Conservation (phyloP, 139 green algal genomes). For the Trebouxia sp. region DNA sequence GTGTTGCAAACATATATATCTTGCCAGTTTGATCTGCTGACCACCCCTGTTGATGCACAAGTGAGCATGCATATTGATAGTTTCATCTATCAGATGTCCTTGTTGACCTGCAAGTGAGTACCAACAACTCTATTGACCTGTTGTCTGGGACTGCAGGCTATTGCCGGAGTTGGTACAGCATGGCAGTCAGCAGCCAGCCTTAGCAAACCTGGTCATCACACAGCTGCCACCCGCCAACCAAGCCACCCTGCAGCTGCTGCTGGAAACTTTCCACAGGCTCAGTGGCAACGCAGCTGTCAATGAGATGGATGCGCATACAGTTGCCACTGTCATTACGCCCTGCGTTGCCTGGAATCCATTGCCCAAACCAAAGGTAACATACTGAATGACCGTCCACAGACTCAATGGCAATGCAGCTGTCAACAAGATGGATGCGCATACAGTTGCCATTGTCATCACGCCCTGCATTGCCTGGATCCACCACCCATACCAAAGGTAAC, state of each 20-base stretch:
- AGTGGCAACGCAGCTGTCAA: slow-evolving; percentile 34
- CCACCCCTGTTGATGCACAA: not conserved
- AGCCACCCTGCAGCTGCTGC: slow-evolving; percentile 33
- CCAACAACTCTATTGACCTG: not conserved
- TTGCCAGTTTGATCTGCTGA: not conserved
- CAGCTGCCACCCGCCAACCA: slow-evolving; percentile 38
- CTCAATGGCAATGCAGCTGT: slow-evolving; percentile 31
- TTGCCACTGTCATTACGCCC: slow-evolving; percentile 24
- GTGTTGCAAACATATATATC: too few species aligned
- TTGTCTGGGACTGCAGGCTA: slow-evolving; percentile 1
- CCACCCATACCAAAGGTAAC: slow-evolving; percentile 30
- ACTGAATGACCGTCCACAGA: slow-evolving; percentile 25
- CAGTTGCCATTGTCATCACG: slow-evolving; percentile 9
- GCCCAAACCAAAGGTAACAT: slow-evolving; percentile 27
- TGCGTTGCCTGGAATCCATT: slow-evolving; percentile 35
- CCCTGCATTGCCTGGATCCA: slow-evolving; percentile 36
- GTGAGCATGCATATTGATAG: not conserved
- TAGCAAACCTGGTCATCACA: slow-evolving; percentile 2
- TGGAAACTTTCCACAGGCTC: slow-evolving; percentile 33
- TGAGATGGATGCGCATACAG: slow-evolving; percentile 35
- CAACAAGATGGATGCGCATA: slow-evolving; percentile 38
- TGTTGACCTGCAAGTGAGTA: not conserved
- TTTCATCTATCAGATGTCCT: not conserved
- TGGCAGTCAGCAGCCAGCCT: slow-evolving; percentile 15
- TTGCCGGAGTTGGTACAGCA: slow-evolving; percentile 30